Evolutionary conservation across 768 basidiomycete genomes (phyloP), one percentile per base, ranked within the genome.

Genomic region (Naganishia vishniacii): DNA sequence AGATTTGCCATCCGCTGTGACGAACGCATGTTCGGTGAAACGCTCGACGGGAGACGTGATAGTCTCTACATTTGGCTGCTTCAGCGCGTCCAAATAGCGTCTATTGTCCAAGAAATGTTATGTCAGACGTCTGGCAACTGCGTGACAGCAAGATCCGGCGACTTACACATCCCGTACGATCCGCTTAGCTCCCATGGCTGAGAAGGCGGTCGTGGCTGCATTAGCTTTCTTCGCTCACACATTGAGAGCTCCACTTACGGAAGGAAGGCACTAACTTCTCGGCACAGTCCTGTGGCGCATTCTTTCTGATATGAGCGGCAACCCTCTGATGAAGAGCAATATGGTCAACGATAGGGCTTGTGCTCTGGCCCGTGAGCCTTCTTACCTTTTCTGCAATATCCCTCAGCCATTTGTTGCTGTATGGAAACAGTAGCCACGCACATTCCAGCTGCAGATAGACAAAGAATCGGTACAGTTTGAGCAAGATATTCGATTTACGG

Each of bases 131-230:
- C 9, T 12, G 9, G 3, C 1, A 3, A 31, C 37, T 11, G 37
- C 18, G 25, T 42, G 1, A 20, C 15, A n/a, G 12, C 12, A 44
- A 16, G 47, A 48, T 8, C 6, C 18, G 16, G 7, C n/a, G 11
- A 61, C 67, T 59, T 32, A 68, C 68, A 44, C 48, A 48, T 68
- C 68, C 34, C 49, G n/a, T 9, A 68, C 61, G 29, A 65, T 48
- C 23, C 68, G 51, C 28, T 68, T 68, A 29, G 60, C 64, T 20
- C 67, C 65, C 34, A 68, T 58, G n/a, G 67, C 69, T 64, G 59
- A 15, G 15, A 3, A 1, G 45, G 2, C 15, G 28, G 18, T n/a
- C 4, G 11, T 32, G 18, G 42, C 2, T 11, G 18, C 9, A 1
- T 62, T 4, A 25, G 25, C 20, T 41, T 15, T 5, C 3, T 6